Base-by-base conservation (phyloP, 1,284 basidiomycete genomes). In the Heterobasidion occidentale region DNA sequence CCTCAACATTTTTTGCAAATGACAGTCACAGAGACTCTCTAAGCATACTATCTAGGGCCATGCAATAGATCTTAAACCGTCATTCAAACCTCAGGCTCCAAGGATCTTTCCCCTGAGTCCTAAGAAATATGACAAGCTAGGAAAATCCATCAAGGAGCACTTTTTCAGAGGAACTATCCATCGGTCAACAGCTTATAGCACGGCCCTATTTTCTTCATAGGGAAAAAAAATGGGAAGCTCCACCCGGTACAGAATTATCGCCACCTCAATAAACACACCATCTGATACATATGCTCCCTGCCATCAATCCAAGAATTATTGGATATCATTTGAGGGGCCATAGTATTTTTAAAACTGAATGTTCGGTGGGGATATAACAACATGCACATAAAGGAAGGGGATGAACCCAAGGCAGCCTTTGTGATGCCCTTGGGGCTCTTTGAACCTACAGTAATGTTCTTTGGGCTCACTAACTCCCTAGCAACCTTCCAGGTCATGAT, bases 91-190 rank as follows among this genome's bases (percentile, higher is more conserved):
- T 2, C 8, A 15, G 11, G 34, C 11, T 2, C 8, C 17, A 20
- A 51, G 19, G 2, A 36, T 36, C 8, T 27, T n/a, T 47, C 46
- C 3, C 27, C 2, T 36, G 11, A 11, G 17, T 1, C 17, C 8
- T 14, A 38, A 42, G 34, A 52, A 42, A 19, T 2, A 19, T 19
- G 15, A 42, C 2, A 3, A 52, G 19, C 51, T 52, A 17, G 7
- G 38, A 9, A 42, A 12, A 17, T 52, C 38, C 7, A 1, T 52
- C 1, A 19, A 52, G 14, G 51, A 56, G 51, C 15, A 56, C 17
- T 17, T 33, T 74, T 15, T 7, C 15, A 51, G 38, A 44, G 47
- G 47, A 27, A 42, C 34, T 7, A 56, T 56, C 3, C 11, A 36
- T 2, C 1, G 1, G 12, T 51, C 54, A 12, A 51, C 52, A 20